These are phyloP conservation scores for Perkinsus marinus DNA, from an alignment of 169 alveolate species.

Conservation along the genomic window DNA sequence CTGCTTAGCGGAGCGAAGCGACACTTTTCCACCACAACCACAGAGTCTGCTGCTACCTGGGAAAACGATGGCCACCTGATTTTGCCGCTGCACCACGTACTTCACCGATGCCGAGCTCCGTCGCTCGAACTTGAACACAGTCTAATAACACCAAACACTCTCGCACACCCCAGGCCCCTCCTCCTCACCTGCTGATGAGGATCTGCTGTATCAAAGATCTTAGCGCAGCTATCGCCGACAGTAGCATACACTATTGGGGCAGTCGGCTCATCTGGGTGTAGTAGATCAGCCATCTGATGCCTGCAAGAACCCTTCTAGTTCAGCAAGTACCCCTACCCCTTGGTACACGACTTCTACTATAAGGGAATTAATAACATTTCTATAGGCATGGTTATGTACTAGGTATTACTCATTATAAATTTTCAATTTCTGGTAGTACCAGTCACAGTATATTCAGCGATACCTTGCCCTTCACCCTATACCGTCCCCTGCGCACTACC, in stretches of 20 bases:
- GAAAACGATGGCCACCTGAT: neutral
- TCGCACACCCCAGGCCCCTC: neutral
- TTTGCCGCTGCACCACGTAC: neutral
- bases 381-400: too few species aligned
- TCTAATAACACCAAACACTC: neutral
- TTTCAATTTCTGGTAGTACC: too few species aligned
- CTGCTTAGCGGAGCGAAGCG: neutral
- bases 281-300: too few species aligned
- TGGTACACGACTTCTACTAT: too few species aligned
- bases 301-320: too few species aligned
- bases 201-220: neutral
- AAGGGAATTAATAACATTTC: too few species aligned
- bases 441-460: too few species aligned
- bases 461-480: too few species aligned
- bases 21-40: neutral
- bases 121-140: neutral
- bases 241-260: neutral
- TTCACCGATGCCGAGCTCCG: neutral
- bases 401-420: too few species aligned
- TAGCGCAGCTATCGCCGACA: neutral
- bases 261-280: too few species aligned
- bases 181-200: neutral
- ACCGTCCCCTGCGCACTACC: too few species aligned
- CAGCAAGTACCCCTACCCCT: too few species aligned
- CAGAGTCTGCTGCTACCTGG: neutral